Conservation (phyloP, 495 filamentous ascomycete species). For the Daldinia grandis region DNA sequence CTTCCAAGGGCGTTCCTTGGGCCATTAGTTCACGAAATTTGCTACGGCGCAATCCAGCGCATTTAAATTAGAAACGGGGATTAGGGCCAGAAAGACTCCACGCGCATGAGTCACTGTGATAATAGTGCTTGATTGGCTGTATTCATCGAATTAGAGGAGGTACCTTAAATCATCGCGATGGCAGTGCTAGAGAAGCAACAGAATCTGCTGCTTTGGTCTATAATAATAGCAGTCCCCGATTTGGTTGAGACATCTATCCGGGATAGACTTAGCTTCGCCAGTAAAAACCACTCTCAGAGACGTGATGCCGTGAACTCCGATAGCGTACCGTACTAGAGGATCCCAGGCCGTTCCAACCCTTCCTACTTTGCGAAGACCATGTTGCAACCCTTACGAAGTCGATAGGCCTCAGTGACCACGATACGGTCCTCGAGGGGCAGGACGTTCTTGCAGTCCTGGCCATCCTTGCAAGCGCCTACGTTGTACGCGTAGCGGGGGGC, state of each 20-base stretch:
- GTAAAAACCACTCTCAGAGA: neutral
- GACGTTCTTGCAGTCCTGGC: neutral
- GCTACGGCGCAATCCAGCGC: neutral
- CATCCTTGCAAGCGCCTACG: neutral
- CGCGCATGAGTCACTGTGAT: neutral
- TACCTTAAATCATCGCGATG: neutral
- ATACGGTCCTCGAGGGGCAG: neutral
- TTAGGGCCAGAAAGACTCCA: neutral
- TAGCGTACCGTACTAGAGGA: no score
- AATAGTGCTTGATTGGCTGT: neutral
- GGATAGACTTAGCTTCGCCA: neutral
- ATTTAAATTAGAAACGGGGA: neutral
- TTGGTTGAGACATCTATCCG: neutral
- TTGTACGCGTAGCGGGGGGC: neutral
- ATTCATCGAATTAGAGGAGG: neutral
- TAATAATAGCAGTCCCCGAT: neutral
- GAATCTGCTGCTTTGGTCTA: neutral
- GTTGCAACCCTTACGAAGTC: constrained; percentile 7
- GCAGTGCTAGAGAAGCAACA: neutral
- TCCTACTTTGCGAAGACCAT: neutral
- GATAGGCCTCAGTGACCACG: constrained; percentile 1
- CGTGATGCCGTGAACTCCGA: neutral
- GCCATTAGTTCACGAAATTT: neutral
- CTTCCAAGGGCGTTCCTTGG: neutral
- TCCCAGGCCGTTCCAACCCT: neutral